Conservation (phyloP, 208 protist genomes). For the Trypanosoma vivax region DNA sequence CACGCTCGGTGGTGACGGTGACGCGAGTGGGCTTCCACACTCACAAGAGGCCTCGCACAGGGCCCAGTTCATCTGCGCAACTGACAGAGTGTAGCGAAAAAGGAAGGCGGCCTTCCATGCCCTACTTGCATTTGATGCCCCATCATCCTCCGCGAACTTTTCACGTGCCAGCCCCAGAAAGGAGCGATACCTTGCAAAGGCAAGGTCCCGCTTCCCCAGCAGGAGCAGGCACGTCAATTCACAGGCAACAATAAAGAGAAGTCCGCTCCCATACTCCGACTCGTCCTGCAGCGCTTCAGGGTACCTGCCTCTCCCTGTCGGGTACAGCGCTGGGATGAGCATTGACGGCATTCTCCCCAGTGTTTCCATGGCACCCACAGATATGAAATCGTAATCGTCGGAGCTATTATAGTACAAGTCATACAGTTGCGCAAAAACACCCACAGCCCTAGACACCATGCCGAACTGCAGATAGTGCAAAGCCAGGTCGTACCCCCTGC, state of each 20-base stretch:
- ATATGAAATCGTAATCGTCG: constrained; percentile 71
- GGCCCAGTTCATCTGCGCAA: constrained; percentile 23
- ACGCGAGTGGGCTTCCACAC: too few species aligned
- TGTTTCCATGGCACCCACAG: constrained; percentile 24
- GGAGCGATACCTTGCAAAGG: constrained; percentile 31
- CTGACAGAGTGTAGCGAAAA: constrained; percentile 57
- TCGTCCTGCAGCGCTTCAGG: constrained; percentile 34
- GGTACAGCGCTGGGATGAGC: constrained; percentile 29
- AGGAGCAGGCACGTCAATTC: constrained; percentile 56
- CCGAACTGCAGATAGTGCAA: constrained; percentile 80
- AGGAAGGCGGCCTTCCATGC: constrained; percentile 53
- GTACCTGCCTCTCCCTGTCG: constrained; percentile 22
- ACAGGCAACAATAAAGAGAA: constrained; percentile 49
- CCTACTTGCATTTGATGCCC: constrained; percentile 1
- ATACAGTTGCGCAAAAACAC: constrained; percentile 43
- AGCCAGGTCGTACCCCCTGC: constrained; percentile 53
- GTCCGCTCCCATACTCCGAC: constrained; percentile 52
- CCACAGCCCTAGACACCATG: constrained; percentile 38
- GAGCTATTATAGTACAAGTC: constrained; percentile 85
- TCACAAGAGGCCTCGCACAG: not conserved
- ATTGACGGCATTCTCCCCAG: constrained; percentile 44
- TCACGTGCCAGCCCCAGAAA: constrained; percentile 62
- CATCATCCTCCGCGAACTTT: constrained; percentile 51
- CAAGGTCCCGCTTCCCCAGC: constrained; percentile 25
- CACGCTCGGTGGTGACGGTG: too few species aligned